phyloP scores from a whole-genome alignment of 768 basidiomycete species.

The Suillus variegatus region DNA sequence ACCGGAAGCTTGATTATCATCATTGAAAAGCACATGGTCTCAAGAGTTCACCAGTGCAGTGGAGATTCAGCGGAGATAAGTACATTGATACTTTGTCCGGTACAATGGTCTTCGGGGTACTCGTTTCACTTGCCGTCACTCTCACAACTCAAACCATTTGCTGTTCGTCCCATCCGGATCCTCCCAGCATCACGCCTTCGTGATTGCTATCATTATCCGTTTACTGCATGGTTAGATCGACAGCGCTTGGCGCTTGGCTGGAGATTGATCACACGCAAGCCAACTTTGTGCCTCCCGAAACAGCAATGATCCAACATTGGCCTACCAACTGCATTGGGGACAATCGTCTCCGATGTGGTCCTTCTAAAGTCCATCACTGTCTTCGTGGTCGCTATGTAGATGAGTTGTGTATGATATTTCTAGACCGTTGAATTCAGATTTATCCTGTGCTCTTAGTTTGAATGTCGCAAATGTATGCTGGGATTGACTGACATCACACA shows the following conservation, averaged over 20 bases:
- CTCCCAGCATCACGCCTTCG: not conserved
- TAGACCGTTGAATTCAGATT: not conserved
- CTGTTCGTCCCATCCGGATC: not conserved
- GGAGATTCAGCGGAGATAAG: not conserved
- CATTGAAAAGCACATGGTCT: not conserved
- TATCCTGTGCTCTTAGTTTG: not conserved
- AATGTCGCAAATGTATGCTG: not conserved
- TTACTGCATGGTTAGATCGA: not conserved
- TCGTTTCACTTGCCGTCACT: not conserved
- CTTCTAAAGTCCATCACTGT: not conserved
- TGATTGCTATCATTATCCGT: not conserved
- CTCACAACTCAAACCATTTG: not conserved
- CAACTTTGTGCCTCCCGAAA: not conserved
- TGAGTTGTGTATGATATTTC: not conserved
- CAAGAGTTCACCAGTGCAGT: not conserved
- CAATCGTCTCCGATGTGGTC: not conserved
- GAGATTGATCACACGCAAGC: not conserved
- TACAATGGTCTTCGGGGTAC: not conserved
- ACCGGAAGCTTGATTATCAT: not conserved
- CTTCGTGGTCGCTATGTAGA: not conserved
- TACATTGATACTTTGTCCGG: not conserved
- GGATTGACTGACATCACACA: not conserved
- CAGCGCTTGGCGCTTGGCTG: not conserved
- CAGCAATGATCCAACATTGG: not conserved
- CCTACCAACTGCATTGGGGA: not conserved